phyloP scores from a whole-genome alignment of 768 basidiomycete species.

The Tricholoma matsutake region DNA sequence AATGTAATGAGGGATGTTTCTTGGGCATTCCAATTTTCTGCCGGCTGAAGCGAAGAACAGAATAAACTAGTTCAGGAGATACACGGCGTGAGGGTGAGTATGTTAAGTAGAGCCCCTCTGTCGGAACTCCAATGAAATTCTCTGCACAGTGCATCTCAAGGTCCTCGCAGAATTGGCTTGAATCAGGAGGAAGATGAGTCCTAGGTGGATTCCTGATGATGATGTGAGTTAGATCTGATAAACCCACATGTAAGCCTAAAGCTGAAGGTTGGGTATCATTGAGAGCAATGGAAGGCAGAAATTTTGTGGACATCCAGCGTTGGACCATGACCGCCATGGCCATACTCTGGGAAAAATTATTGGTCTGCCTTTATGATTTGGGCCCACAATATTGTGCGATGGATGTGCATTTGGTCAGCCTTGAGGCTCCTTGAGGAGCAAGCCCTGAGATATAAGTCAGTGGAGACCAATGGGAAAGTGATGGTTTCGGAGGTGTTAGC shows the following conservation, averaged over 20 bases:
- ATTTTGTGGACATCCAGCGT: slow-evolving; percentile 10
- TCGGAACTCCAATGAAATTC: slow-evolving; percentile 4
- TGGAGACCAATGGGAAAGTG: no score
- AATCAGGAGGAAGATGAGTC: slow-evolving; percentile 22
- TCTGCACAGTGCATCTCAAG: slow-evolving; percentile 21
- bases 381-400: background rate
- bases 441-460: no score
- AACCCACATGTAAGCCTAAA: slow-evolving; percentile 4
- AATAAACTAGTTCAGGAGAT: slow-evolving; percentile 2
- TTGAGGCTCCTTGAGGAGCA: no score
- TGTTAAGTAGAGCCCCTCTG: slow-evolving; percentile 15
- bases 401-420: background rate
- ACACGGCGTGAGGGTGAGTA: slow-evolving; percentile 6
- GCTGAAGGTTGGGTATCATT: slow-evolving; percentile 6
- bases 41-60: slow-evolving; percentile 6
- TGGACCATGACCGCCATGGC: no score
- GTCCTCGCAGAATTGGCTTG: slow-evolving; percentile 14
- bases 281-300: slow-evolving; percentile 10
- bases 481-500: no score
- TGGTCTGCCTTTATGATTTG: background rate
- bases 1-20: slow-evolving; percentile 53
- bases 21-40: slow-evolving; percentile 36
- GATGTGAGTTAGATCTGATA: slow-evolving; percentile 8
- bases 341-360: slow-evolving; percentile 1
- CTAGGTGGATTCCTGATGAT: slow-evolving; percentile 31